Percentiles rank a stretch among this genome's conserved stretches.
phyloP scores from a whole-genome alignment of 2,329 filamentous ascomycete genomes.

The Dactylellina parvicollis region DNA sequence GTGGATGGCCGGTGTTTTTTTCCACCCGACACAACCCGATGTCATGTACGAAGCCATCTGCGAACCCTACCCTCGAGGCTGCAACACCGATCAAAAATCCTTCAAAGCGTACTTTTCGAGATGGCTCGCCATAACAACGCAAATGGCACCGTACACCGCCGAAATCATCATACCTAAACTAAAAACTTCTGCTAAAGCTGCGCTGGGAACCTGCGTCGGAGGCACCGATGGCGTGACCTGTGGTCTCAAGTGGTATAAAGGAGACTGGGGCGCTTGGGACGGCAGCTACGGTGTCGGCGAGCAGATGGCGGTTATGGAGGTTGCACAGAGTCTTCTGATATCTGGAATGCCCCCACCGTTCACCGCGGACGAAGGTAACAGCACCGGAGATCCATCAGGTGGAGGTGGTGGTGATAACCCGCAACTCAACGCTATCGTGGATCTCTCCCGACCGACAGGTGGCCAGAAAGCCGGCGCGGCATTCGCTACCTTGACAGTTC shows the following conservation, averaged over 20 bases:
- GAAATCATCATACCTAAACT: slow-evolving; percentile 66
- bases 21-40: slow-evolving; percentile 67
- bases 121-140: slow-evolving; percentile 70
- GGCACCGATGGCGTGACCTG: slow-evolving; percentile 67
- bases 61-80: slow-evolving; percentile 65
- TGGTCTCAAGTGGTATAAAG: slow-evolving; percentile 72
- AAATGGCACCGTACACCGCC: slow-evolving; percentile 68
- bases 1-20: slow-evolving; percentile 67
- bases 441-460: slow-evolving; percentile 27
- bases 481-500: slow-evolving; percentile 45
- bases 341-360: slow-evolving; percentile 64
- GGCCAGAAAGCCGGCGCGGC: slow-evolving; percentile 49
- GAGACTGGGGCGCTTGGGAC: slow-evolving; percentile 66
- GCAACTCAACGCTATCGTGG: slow-evolving; percentile 49
- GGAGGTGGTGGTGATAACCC: slow-evolving; percentile 58
- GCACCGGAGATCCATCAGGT: slow-evolving; percentile 62
- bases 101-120: slow-evolving; percentile 76
- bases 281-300: slow-evolving; percentile 66
- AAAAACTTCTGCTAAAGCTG: slow-evolving; percentile 67
- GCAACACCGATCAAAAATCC: slow-evolving; percentile 72
- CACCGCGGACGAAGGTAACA: slow-evolving; percentile 69
- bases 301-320: slow-evolving; percentile 73
- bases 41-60: slow-evolving; percentile 75
- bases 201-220: slow-evolving; percentile 69
- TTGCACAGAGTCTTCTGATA: slow-evolving; percentile 70